These are phyloP conservation scores for Mycena crocata DNA, from an alignment of 768 basidiomycete genomes.

Conservation along the genomic window DNA sequence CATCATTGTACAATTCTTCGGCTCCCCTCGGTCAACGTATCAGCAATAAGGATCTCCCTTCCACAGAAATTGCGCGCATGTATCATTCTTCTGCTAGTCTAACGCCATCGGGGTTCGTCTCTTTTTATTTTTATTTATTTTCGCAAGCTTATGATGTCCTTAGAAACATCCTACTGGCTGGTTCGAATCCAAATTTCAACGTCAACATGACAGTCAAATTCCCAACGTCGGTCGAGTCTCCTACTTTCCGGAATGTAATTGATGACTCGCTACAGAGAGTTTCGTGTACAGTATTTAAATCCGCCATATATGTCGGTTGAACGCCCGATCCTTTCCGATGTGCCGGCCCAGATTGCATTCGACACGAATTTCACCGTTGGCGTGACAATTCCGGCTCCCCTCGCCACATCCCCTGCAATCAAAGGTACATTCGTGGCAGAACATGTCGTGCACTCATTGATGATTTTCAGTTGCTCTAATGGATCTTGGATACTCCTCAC, in stretches of 20 bases:
- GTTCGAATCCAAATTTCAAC: constrained; percentile 47
- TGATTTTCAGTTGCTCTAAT: constrained; percentile 44
- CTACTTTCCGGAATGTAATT: no score
- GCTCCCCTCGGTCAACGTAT: constrained; percentile 48
- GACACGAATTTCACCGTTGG: constrained; percentile 47
- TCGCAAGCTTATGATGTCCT: background rate
- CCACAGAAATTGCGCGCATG: constrained; percentile 44
- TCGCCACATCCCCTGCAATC: constrained; percentile 13
- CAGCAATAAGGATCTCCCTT: constrained; percentile 46
- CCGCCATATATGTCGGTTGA: constrained; percentile 35
- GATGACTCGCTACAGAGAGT: constrained; percentile 29
- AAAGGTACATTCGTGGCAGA: constrained; percentile 20
- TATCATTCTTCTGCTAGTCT: constrained; percentile 50
- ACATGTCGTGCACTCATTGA: background rate
- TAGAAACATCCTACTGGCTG: constrained; percentile 7
- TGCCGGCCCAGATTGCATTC: constrained; percentile 44
- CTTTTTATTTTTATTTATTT: no score
- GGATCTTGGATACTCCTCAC: constrained; percentile 49
- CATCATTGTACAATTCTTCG: constrained; percentile 55
- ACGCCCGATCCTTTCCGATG: constrained; percentile 34
- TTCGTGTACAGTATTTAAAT: constrained; percentile 46
- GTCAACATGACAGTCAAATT: constrained; percentile 43
- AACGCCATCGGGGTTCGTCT: constrained; percentile 40
- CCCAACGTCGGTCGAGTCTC: constrained; percentile 28
- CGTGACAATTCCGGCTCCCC: constrained; percentile 41